Conservation (phyloP, 495 filamentous ascomycete genomes). For the Cercophora scortea region DNA sequence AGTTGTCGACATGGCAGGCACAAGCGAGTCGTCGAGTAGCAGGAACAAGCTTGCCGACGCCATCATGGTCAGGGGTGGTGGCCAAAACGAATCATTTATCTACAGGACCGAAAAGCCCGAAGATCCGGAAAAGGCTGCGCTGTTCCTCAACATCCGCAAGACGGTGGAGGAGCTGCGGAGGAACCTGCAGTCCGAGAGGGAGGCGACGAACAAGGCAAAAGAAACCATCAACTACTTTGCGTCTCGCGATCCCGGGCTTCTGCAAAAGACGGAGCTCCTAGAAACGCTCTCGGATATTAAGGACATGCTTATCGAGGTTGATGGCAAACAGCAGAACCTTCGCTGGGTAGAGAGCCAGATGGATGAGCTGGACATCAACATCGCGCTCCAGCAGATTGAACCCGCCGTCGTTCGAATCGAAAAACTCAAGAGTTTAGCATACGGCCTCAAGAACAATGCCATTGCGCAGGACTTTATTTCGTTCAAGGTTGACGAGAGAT, state of each 20-base stretch:
- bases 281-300: constrained; percentile 61
- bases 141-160: constrained; percentile 85
- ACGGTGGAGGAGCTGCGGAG: constrained; percentile 84
- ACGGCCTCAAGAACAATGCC: constrained; percentile 71
- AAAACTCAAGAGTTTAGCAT: constrained; percentile 68
- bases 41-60: constrained; percentile 72
- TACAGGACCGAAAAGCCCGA: constrained; percentile 75
- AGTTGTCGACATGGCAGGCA: constrained; percentile 74
- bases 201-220: constrained; percentile 65
- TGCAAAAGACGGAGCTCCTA: constrained; percentile 65
- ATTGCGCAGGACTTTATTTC: constrained; percentile 84
- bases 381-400: constrained; percentile 86
- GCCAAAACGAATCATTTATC: constrained; percentile 79
- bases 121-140: constrained; percentile 62
- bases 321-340: constrained; percentile 91
- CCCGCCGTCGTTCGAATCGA: constrained; percentile 75
- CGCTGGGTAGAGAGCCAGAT: constrained; percentile 93
- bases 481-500: constrained; percentile 81
- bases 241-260: constrained; percentile 58
- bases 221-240: constrained; percentile 79
- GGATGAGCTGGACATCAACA: constrained; percentile 92
- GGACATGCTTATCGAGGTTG: constrained; percentile 86
- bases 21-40: constrained; percentile 46
- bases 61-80: constrained; percentile 78
- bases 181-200: constrained; percentile 71